Conservation (phyloP, 192 early-diverging fungal genomes). For the Phlyctochytrium planicorne region DNA sequence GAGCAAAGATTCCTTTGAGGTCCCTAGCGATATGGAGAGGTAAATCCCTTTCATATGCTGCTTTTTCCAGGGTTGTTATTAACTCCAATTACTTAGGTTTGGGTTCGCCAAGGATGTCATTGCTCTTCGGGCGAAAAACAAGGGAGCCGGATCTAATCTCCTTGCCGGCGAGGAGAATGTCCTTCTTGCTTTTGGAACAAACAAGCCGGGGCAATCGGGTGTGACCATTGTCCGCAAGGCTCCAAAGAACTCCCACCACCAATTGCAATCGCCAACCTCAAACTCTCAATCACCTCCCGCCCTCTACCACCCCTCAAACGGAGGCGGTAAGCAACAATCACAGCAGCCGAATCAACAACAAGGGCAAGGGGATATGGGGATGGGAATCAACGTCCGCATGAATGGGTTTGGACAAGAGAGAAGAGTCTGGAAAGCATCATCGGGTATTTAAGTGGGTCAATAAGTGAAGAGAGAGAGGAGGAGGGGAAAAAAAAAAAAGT, state of each 20-base stretch:
- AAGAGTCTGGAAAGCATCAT: slow-evolving; percentile 37
- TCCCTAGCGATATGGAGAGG: slow-evolving; percentile 60
- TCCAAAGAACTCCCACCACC: slow-evolving; percentile 22
- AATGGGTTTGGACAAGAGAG: slow-evolving; percentile 22
- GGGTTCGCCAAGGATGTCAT: slow-evolving; percentile 58
- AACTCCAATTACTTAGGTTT: slow-evolving; percentile 31
- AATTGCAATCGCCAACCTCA: slow-evolving; percentile 12
- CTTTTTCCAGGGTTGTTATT: slow-evolving; percentile 2
- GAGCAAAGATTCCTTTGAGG: slow-evolving; percentile 45
- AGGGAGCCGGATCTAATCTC: slow-evolving; percentile 6
- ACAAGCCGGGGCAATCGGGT: slow-evolving; percentile 33
- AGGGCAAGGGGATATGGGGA: background rate
- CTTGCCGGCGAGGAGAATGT: slow-evolving; percentile 61
- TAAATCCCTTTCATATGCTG: slow-evolving; percentile 13
- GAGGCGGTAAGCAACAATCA: slow-evolving; percentile 2
- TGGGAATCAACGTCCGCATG: background rate
- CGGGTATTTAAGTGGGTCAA: background rate
- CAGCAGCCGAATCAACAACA: background rate
- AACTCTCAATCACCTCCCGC: background rate
- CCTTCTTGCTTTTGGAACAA: slow-evolving; percentile 52
- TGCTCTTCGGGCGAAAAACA: slow-evolving; percentile 36
- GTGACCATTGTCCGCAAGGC: slow-evolving; percentile 64
- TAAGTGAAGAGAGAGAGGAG: background rate
- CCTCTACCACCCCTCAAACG: background rate
- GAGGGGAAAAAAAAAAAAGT: background rate